Evolutionary conservation across 2,329 filamentous ascomycete species (phyloP), one percentile per base, ranked within the genome.

Genomic region (Fusarium cyanostomum): DNA sequence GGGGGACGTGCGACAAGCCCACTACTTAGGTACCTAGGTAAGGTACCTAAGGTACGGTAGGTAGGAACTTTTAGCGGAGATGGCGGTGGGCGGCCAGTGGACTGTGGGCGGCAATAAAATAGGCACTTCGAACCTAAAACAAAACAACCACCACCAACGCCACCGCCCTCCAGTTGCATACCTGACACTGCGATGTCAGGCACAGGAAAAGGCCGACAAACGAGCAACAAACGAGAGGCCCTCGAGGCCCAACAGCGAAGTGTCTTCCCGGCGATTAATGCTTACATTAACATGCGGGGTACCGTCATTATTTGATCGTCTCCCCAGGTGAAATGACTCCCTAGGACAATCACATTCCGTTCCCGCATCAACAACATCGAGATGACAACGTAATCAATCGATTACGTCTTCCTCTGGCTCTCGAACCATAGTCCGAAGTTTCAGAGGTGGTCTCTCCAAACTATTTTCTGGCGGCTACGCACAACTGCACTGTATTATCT

Each of bases 311-410:
- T 48, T 45, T 18, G 16, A 38, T 50, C 37, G 38, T 48, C 62
- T 33, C 21, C 43, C 18, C 45, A 33, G 21, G 8, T 28, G 35
- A 15, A 44, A 21, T 42, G 30, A 28, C 57, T 56, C 56, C 57
- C 59, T 62, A 34, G 30, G 45, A n/a, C 46, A 28, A 48, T 58
- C 46, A 62, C 58, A 62, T 62, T 62, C 59, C 59, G 59, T 62
- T 62, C 62, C 59, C 58, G 43, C 58, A 62, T 62, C 52, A 65
- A 64, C 50, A 64, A 60, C 38, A 56, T 24, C 13, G 31, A 52
- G 21, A 39, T 16, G 39, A 27, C 59, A 53, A 53, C 46, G 28
- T 49, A 35, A 30, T 52, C 37, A 15, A 35, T 16, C n/a, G 16
- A n/a, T n/a, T 16, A 15, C 21, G 21, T 26, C 24, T n/a, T 12